Evolutionary conservation across 306 rosid species (phyloP), one percentile per base, ranked within the genome.

Genomic region (Citrullus mucosospermus): DNA sequence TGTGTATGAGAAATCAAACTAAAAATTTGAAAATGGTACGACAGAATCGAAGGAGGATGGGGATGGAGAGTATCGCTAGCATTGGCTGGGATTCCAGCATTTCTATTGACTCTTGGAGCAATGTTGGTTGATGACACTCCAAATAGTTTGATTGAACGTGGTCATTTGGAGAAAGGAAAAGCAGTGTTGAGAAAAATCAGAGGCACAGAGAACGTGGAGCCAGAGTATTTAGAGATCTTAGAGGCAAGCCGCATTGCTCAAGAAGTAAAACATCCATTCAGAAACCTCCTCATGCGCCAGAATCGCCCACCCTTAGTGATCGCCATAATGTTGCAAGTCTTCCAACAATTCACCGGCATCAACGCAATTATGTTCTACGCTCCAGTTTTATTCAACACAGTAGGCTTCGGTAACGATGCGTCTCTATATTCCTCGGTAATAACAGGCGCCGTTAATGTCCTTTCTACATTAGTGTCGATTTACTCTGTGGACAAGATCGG

Each of bases 321-420:
- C 10, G 86, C 91, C 20, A 4, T 89, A 18, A 8, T 5, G 6
- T 0, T 89, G 84, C 96, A 91, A 83, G 85, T 88, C 1, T 91
- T 91, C 85, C 97, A 92, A 36, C 97, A 92, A 78, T 81, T 83
- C 68, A 92, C 93, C 0, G 94, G 94, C 3, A 91, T 91, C 41
- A 89, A 91, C 1, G 93, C 96, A 1, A 80, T 90, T 73, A 91
- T 91, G 93, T 91, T 91, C 79, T 91, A 91, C 14, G 92, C 96
- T 2, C 96, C 93, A 2, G 93, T 88, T 15, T 63, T 88, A 55
- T 90, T 90, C 79, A 85, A 22, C 78, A 83, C 91, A 0, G 6
- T 91, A 28, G 93, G 96, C 41, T 91, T 89, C 11, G 65, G 81
- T 1, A 59, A 6, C 8, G 89, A 87, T 2, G 90, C 96, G 0